Evolutionary conservation across 2,329 filamentous ascomycete species (phyloP).

Genomic region (Cladophialophora chaetospira): DNA sequence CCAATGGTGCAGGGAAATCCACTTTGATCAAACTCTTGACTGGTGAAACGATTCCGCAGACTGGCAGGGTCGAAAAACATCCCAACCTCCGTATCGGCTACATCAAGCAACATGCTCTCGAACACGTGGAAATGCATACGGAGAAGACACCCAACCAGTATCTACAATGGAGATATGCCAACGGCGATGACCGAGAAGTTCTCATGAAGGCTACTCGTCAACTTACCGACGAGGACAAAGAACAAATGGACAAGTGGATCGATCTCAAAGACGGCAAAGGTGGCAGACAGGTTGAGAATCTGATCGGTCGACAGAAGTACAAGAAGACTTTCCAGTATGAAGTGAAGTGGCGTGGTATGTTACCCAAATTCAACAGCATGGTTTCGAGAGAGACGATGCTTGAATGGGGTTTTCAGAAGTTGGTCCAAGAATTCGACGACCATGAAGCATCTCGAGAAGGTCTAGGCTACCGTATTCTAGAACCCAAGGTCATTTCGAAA

Average conservation of each 20-base stretch:
- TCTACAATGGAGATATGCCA: conserved; percentile 95
- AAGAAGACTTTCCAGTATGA: conserved; percentile 71
- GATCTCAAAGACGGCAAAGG: conserved; percentile 83
- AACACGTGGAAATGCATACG: conserved; percentile 99
- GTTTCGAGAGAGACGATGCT: conserved; percentile 89
- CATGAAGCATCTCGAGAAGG: conserved; percentile 98
- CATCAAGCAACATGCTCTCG: conserved; percentile 98
- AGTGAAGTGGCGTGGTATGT: conserved; percentile 78
- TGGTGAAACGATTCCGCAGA: conserved; percentile 81
- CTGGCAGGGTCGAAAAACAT: conserved; percentile 93
- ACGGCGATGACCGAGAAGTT: conserved; percentile 95
- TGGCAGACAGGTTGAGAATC: conserved; percentile 73
- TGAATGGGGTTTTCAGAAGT: conserved; percentile 84
- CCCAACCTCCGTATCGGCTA: conserved; percentile 98
- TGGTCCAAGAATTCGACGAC: conserved; percentile 97
- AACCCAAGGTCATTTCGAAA: conserved; percentile 92
- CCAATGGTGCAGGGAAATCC: conserved; percentile 97
- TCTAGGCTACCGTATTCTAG: conserved; percentile 90
- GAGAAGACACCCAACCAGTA: conserved; percentile 99
- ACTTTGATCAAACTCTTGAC: conserved; percentile 97
- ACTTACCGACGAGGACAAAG: conserved; percentile 79
- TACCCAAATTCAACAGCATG: conserved; percentile 91
- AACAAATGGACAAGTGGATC: conserved; percentile 87
- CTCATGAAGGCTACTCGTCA: conserved; percentile 96
- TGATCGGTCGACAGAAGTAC: conserved; percentile 96